These are phyloP conservation scores for Wallemia hederae DNA, from an alignment of 1,284 basidiomycete species.

Conservation along the genomic window DNA sequence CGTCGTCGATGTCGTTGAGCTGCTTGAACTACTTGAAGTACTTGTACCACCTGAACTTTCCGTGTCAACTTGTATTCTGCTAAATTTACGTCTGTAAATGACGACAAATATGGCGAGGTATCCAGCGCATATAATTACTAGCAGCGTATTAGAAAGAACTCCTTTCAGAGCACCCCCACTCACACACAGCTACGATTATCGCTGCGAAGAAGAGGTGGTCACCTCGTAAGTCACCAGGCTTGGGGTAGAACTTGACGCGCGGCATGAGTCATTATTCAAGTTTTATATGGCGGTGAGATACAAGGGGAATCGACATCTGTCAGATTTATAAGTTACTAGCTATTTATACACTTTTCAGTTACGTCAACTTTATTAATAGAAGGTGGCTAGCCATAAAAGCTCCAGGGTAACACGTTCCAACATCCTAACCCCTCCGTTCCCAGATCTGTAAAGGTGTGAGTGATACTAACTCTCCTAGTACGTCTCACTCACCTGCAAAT, in stretches of 20 bases:
- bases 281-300: too few relatives aligned
- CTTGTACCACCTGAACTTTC: neutral
- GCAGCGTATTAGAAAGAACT: neutral
- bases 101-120: neutral
- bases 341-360: neutral
- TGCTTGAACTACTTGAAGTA: neutral
- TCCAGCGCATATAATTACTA: neutral
- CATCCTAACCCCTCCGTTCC: neutral
- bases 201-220: neutral
- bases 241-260: neutral
- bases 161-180: neutral
- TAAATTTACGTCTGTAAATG: neutral
- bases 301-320: too few relatives aligned
- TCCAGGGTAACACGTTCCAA: too few relatives aligned
- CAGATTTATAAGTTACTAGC: neutral
- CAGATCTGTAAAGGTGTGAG: neutral
- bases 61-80: neutral
- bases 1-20: neutral
- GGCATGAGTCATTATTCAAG: neutral
- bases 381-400: neutral
- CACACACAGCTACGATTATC: neutral
- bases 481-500: constrained; percentile 39
- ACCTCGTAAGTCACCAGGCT: neutral
- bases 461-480: neutral
- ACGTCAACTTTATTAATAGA: neutral